Evolutionary conservation across 176 grass and related monocot genomes (phyloP).

Genomic region (Aegilops speltoides): DNA sequence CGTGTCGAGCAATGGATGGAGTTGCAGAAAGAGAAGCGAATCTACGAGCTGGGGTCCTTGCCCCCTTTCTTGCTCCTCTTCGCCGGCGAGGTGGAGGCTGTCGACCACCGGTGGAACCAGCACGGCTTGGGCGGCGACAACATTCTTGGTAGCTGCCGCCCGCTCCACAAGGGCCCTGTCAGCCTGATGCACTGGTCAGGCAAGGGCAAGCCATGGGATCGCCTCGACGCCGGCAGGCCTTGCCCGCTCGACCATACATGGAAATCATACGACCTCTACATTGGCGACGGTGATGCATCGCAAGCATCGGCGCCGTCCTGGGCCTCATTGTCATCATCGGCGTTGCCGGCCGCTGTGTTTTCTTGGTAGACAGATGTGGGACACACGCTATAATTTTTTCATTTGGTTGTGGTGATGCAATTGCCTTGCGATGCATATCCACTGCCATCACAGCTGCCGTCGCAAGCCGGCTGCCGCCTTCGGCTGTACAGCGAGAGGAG

Average conservation of each 20-base stretch:
- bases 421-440: conserved; percentile 32
- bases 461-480: conserved; percentile 40
- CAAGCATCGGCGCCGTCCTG: conserved; percentile 33
- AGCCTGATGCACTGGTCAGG: conserved; percentile 96
- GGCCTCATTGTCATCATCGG: conserved; percentile 34
- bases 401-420: conserved; percentile 22
- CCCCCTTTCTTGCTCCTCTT: conserved; percentile 89
- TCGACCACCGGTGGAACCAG: conserved; percentile 94
- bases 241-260: conserved; percentile 77
- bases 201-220: conserved; percentile 89
- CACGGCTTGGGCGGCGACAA: conserved; percentile 96
- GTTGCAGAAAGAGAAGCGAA: conserved; percentile 67
- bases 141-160: conserved; percentile 72
- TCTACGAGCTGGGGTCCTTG: conserved; percentile 84
- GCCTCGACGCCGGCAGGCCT: conserved; percentile 64
- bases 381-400: conserved; percentile 43
- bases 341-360: conserved; percentile 34
- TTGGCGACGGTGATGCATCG: conserved; percentile 14
- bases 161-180: conserved; percentile 73
- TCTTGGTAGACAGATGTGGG: conserved; percentile 53
- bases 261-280: conserved; percentile 76
- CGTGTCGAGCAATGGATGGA: conserved; percentile 80
- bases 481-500: conserved; percentile 60
- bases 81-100: conserved; percentile 78
- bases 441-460: conserved; percentile 18